Evolutionary conservation across 768 basidiomycete species (phyloP).

Genomic region (Trametes maxima): DNA sequence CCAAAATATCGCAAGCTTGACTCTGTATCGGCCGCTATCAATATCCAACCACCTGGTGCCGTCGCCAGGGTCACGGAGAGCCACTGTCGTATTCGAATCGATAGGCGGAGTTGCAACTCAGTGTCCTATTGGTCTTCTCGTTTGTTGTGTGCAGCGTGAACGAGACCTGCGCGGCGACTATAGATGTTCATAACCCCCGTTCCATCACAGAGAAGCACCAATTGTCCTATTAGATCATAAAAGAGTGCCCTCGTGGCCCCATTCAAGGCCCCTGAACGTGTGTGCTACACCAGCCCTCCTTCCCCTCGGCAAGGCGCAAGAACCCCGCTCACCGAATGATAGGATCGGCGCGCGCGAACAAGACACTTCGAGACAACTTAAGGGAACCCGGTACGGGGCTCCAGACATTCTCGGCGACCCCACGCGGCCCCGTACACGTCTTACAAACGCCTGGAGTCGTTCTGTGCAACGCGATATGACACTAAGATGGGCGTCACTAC

Average conservation of each 20-base stretch:
- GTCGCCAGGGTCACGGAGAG: neutral
- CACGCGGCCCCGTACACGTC: no score
- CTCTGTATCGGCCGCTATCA: no score
- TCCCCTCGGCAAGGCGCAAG: neutral
- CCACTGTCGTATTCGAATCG: neutral
- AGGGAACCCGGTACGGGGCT: no score
- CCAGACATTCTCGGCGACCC: no score
- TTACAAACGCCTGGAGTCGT: no score
- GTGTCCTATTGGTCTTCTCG: neutral
- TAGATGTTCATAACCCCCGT: neutral
- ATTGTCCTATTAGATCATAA: neutral
- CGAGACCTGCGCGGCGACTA: neutral
- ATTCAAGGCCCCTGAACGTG: conserved; percentile 1
- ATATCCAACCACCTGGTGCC: no score
- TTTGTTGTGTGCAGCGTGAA: neutral
- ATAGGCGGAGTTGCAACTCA: conserved; percentile 8
- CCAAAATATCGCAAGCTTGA: no score
- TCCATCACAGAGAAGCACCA: neutral
- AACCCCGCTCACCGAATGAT: neutral
- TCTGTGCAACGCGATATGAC: no score
- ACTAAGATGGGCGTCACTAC: no score
- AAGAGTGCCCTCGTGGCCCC: neutral
- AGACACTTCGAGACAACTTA: no score
- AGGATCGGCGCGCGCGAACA: no score
- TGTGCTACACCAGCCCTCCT: neutral